A percentile compares a stretch with the other conserved stretches of the same genome.
These are phyloP conservation scores for Saturnispora zaruensis DNA, from an alignment of 805 yeast genomes.

Conservation along the genomic window DNA sequence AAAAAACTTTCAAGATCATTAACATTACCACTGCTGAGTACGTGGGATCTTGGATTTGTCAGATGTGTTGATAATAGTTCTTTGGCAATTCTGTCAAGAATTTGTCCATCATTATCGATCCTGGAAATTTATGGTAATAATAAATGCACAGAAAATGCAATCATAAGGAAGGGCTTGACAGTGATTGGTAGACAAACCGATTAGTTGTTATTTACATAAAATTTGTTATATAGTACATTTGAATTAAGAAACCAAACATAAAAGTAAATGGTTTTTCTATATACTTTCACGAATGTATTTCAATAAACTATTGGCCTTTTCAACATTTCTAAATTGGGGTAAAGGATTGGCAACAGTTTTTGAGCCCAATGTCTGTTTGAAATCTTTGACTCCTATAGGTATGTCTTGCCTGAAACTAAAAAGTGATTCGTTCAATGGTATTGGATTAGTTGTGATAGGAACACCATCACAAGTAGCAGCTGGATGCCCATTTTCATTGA, in stretches of 20 bases:
- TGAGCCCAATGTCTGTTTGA: conserved; percentile 1
- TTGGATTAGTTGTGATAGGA: conserved; percentile 37
- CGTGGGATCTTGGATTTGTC: conserved; percentile 73
- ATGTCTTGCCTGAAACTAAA: conserved; percentile 2
- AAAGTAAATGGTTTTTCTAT: background rate
- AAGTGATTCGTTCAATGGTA: background rate
- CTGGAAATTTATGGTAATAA: conserved; percentile 80
- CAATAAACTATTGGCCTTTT: conserved; percentile 45
- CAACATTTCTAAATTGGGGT: conserved; percentile 58
- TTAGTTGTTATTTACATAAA: conserved; percentile 18
- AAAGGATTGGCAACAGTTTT: conserved; percentile 25
- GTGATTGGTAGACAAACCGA: conserved; percentile 73
- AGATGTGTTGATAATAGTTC: conserved; percentile 64
- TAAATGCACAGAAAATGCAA: conserved; percentile 50
- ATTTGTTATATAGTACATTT: background rate
- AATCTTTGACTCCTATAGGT: conserved; percentile 9
- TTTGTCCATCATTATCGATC: conserved; percentile 53
- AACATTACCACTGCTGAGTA: conserved; percentile 51
- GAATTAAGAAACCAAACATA: background rate
- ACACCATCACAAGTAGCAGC: conserved; percentile 30
- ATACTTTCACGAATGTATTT: conserved; percentile 30
- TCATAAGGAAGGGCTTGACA: conserved; percentile 43
- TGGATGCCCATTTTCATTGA: conserved; percentile 31
- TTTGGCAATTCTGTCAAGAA: conserved; percentile 45
- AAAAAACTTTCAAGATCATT: conserved; percentile 35